These are phyloP conservation scores for Nectriaceae sp. DNA, from an alignment of 2,329 filamentous ascomycete genomes.

Conservation along the genomic window DNA sequence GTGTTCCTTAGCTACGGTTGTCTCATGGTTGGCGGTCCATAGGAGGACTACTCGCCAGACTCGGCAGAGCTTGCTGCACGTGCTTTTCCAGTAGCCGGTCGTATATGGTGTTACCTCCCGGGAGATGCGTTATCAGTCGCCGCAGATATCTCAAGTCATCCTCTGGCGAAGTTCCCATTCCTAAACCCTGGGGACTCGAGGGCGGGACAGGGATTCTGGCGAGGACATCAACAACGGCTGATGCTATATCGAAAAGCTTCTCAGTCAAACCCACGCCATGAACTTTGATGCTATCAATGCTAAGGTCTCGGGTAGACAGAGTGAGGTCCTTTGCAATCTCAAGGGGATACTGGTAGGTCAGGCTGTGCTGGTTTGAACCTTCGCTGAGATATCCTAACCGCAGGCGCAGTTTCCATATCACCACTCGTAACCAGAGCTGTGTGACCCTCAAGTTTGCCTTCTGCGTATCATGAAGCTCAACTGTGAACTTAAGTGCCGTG, in stretches of 20 bases:
- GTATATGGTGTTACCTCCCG: constrained; percentile 40
- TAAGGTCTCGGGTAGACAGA: constrained; percentile 39
- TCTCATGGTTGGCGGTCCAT: background rate
- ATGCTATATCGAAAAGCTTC: constrained; percentile 48
- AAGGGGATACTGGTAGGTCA: constrained; percentile 46
- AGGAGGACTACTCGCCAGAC: constrained; percentile 12
- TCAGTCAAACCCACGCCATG: constrained; percentile 50
- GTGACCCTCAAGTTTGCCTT: constrained; percentile 47
- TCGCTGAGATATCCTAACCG: constrained; percentile 43
- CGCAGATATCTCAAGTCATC: constrained; percentile 41
- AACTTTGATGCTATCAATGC: constrained; percentile 41
- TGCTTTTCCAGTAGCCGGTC: constrained; percentile 43
- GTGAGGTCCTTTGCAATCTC: constrained; percentile 43
- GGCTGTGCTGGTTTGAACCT: constrained; percentile 32
- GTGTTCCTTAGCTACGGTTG: no score
- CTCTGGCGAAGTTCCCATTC: constrained; percentile 32
- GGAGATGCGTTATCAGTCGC: constrained; percentile 38
- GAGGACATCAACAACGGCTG: constrained; percentile 45
- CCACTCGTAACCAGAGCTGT: constrained; percentile 47
- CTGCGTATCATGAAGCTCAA: constrained; percentile 43
- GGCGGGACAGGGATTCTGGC: constrained; percentile 41
- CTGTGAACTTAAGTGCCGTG: constrained; percentile 34
- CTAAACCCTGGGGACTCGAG: constrained; percentile 24
- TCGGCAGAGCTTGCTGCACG: constrained; percentile 37
- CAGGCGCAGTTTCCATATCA: constrained; percentile 47